Evolutionary conservation across 495 filamentous ascomycete species (phyloP), one percentile per base, ranked within the genome.

Genomic region (Aspergillus bertholletiae): DNA sequence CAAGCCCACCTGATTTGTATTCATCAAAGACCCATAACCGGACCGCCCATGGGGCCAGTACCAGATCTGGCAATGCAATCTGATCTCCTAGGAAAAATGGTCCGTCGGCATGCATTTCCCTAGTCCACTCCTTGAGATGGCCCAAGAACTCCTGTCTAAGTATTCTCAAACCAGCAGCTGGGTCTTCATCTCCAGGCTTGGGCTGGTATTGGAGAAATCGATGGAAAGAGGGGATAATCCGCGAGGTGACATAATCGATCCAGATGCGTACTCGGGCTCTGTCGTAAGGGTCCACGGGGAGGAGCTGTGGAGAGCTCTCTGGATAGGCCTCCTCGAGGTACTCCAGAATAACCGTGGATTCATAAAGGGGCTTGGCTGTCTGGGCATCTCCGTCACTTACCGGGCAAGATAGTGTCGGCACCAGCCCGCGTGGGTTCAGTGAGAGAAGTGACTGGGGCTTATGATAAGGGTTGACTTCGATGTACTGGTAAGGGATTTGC

Each of bases 401-500:
- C 12, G 63, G 66, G 8, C 54, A 75, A 13, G 72, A 64, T 12
- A 90, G 72, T 3, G 85, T 89, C 7, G 87, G 88, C 2, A 90
- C 83, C 7, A 90, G 73, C 2, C 86, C 84, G 12, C 84, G 80
- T 1, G 85, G 87, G 57, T 89, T 89, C 37, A 89, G 77, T 6
- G 73, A 69, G 15, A 89, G 78, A 15, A 88, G 83, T 8, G 77
- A 79, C 27, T 77, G 66, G 0, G 78, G 79, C 60, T 89, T 89
- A 64, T 81, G 68, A 78, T 88, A 88, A 5, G 87, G 87, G 63
- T 88, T 87, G 59, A 85, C 73, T 64, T 92, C 85, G 59, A 88
- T 77, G 66, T 88, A 89, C 62, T 89, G 79, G 63, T 89, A 84
- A 37, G 83, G 82, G 48, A 88, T 84, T n/a, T 73, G 53, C 61